Evolutionary conservation across 106 monocot genomes (phyloP).

Genomic region (Xerophyta viscosa): DNA sequence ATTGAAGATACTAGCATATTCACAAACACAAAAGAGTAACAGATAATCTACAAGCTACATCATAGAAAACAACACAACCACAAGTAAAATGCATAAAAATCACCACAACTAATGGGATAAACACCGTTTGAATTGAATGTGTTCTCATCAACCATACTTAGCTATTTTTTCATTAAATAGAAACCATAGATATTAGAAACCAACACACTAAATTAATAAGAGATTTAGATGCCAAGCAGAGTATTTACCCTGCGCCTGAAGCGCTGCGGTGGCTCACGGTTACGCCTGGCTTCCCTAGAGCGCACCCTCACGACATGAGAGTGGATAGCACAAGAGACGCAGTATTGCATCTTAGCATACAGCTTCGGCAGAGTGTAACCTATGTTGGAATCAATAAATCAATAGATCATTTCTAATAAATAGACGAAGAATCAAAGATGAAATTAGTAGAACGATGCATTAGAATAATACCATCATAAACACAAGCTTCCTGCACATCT

Average conservation of each 20-base stretch:
- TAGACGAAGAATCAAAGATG: neutral
- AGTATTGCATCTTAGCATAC: slow-evolving; percentile 56
- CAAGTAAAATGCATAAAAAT: no score
- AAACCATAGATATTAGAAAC: neutral
- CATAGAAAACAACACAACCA: no score
- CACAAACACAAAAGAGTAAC: no score
- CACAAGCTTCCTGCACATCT: slow-evolving; percentile 51
- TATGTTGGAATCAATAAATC: neutral
- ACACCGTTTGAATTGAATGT: no score
- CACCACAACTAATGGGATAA: no score
- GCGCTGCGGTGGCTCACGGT: slow-evolving; percentile 44
- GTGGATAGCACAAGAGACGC: slow-evolving; percentile 65
- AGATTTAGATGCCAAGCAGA: neutral
- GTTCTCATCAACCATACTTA: no score
- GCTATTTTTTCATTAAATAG: neutral
- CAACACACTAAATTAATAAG: neutral
- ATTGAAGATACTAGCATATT: no score
- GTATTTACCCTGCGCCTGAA: slow-evolving; percentile 46
- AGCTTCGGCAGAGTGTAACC: slow-evolving; percentile 56
- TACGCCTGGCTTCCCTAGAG: slow-evolving; percentile 36
- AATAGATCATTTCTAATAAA: neutral
- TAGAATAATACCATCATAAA: slow-evolving; percentile 52
- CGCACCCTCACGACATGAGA: slow-evolving; percentile 62
- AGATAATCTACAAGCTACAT: no score
- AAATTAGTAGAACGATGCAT: neutral